Conservation (phyloP, 495 filamentous ascomycete genomes). For the Aspergillus homomorphus region DNA sequence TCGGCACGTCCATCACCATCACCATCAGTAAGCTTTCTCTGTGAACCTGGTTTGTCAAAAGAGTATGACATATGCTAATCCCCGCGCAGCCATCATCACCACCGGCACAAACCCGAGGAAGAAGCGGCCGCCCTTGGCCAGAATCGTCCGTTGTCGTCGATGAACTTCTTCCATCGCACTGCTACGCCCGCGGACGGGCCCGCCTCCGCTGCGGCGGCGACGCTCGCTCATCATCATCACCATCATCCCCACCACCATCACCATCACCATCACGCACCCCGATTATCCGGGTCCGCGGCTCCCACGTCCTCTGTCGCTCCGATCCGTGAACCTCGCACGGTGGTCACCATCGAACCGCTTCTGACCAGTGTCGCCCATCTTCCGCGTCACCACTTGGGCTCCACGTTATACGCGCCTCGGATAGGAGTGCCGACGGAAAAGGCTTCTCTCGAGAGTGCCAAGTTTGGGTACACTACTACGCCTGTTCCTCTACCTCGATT, state of each 20-base stretch:
- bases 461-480: conserved; percentile 65
- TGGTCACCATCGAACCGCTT: conserved; percentile 63
- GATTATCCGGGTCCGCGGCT: conserved; percentile 29
- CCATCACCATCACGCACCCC: conserved; percentile 48
- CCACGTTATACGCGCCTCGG: conserved; percentile 52
- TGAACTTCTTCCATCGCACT: conserved; percentile 34
- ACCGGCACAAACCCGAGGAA: conserved; percentile 67
- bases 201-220: conserved; percentile 35
- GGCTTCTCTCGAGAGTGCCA: conserved; percentile 48
- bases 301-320: conserved; percentile 34
- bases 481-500: conserved; percentile 76
- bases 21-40: conserved; percentile 54
- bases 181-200: conserved; percentile 38
- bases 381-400: conserved; percentile 81
- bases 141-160: conserved; percentile 31
- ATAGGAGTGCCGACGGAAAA: conserved; percentile 47
- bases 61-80: conserved; percentile 21
- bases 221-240: conserved; percentile 27
- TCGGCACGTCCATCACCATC: conserved; percentile 54
- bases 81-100: conserved; percentile 65
- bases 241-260: conserved; percentile 58
- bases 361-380: conserved; percentile 65
- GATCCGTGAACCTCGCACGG: conserved; percentile 59
- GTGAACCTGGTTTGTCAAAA: conserved; percentile 3
- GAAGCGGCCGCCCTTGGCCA: conserved; percentile 43